These are phyloP conservation scores for Talaromyces ruber DNA, from an alignment of 495 filamentous ascomycete genomes.

Conservation along the genomic window DNA sequence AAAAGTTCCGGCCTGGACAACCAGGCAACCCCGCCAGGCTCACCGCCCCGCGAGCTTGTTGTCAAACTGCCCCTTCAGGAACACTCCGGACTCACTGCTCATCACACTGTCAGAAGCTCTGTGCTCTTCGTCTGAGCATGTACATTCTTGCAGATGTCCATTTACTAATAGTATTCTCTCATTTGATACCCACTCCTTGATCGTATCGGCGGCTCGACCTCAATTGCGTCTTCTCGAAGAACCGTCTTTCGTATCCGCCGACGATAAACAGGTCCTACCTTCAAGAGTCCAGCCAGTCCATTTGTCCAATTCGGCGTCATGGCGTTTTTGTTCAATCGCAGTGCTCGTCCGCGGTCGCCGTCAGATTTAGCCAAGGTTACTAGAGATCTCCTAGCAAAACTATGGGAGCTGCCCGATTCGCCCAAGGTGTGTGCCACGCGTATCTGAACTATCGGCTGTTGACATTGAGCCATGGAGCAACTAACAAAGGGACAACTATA, in stretches of 20 bases:
- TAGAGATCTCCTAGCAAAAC: conserved; percentile 45
- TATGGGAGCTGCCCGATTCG: conserved; percentile 34
- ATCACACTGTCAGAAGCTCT: neutral
- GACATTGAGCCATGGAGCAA: conserved; percentile 9
- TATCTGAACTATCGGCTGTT: conserved; percentile 2
- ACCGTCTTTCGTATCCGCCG: neutral
- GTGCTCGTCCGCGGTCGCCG: conserved; percentile 39
- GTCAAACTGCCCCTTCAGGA: conserved; percentile 8
- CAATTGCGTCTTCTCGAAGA: neutral
- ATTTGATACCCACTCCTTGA: neutral
- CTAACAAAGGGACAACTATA: conserved; percentile 14
- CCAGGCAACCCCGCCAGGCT: conserved; percentile 1
- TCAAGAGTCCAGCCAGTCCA: neutral
- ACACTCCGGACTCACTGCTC: neutral
- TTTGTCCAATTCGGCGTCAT: conserved; percentile 35
- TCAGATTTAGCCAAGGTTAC: conserved; percentile 48
- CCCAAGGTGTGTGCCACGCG: conserved; percentile 36
- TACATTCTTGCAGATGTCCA: neutral
- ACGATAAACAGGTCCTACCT: neutral
- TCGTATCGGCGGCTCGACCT: neutral
- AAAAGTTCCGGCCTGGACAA: neutral
- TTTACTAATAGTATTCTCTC: neutral
- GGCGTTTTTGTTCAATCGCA: conserved; percentile 87
- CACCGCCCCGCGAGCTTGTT: conserved; percentile 9
- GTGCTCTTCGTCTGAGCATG: neutral